Percentiles rank a stretch among this genome's conserved stretches.
Evolutionary conservation across 2,329 filamentous ascomycete species (phyloP).

Genomic region (Trichoderma afroharzianum): DNA sequence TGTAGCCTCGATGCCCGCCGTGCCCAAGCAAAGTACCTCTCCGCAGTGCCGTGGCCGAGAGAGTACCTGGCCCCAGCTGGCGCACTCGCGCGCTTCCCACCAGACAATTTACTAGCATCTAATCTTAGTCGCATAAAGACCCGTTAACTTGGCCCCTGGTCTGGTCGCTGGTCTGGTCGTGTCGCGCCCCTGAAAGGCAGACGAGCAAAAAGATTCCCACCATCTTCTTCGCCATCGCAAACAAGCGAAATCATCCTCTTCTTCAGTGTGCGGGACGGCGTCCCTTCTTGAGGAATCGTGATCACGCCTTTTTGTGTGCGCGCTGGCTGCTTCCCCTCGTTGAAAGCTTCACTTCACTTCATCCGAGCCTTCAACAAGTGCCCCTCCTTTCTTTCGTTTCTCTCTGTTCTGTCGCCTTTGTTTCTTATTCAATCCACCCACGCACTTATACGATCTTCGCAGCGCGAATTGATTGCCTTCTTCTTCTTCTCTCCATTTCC

Average conservation of each 20-base stretch:
- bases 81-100: constrained; percentile 7
- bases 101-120: constrained; percentile 12
- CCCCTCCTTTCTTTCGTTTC: constrained; percentile 9
- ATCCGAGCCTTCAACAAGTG: background rate
- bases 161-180: constrained; percentile 9
- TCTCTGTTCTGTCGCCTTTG: constrained; percentile 15
- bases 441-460: constrained; percentile 11
- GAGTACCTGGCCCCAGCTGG: background rate
- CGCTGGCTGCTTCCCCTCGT: constrained; percentile 11
- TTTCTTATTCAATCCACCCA: background rate
- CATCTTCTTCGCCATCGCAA: constrained; percentile 9
- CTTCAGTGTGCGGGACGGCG: constrained; percentile 5
- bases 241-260: constrained; percentile 13
- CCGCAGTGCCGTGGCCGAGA: background rate
- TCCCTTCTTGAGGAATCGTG: constrained; percentile 9
- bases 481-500: background rate
- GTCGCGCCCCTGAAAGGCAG: constrained; percentile 12
- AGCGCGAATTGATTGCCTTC: constrained; percentile 11
- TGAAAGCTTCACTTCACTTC: background rate
- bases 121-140: constrained; percentile 18
- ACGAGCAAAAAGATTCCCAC: constrained; percentile 13
- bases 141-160: constrained; percentile 11
- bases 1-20: background rate
- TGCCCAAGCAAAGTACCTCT: background rate
- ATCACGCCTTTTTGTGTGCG: constrained; percentile 6